Conservation (phyloP, 352 stramenopile species). For the Pythium phragmiticola region DNA sequence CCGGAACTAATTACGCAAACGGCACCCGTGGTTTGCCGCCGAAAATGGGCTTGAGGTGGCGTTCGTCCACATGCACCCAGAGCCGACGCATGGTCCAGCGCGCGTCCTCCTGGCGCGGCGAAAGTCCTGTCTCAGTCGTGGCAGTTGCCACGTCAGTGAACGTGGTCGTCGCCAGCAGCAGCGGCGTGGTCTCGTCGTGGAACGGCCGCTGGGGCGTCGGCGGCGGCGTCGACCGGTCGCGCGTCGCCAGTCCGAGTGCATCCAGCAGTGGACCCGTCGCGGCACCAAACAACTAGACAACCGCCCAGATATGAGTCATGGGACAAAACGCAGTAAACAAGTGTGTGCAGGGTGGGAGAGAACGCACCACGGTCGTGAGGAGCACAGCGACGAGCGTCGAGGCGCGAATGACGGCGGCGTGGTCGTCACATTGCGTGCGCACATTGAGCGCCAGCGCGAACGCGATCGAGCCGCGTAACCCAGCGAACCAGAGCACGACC, state of each 20-base stretch:
- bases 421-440: slow-evolving; percentile 25
- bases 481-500: slow-evolving; percentile 91
- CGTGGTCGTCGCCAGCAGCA: slow-evolving; percentile 1
- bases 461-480: slow-evolving; percentile 92
- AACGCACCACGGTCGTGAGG: slow-evolving; percentile 41
- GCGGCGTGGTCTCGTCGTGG: slow-evolving; percentile 6
- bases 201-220: not conserved
- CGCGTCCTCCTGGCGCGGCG: not conserved
- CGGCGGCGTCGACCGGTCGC: not conserved
- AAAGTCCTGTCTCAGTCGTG: not conserved
- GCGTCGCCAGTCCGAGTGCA: slow-evolving; percentile 19
- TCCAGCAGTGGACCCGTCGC: slow-evolving; percentile 42
- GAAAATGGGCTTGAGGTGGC: slow-evolving; percentile 31
- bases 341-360: not conserved
- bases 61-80: slow-evolving; percentile 28
- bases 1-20: not conserved
- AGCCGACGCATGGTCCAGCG: slow-evolving; percentile 19
- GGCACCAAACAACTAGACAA: slow-evolving; percentile 32
- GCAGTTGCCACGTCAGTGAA: not conserved
- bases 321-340: too few relatives aligned
- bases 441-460: slow-evolving; percentile 87
- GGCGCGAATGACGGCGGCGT: slow-evolving; percentile 40
- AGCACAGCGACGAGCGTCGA: slow-evolving; percentile 59
- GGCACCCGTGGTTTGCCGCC: slow-evolving; percentile 21
- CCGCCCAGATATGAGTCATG: not conserved